These are phyloP conservation scores for Pterocarpus santalinus DNA, from an alignment of 306 rosid genomes.

Conservation along the genomic window DNA sequence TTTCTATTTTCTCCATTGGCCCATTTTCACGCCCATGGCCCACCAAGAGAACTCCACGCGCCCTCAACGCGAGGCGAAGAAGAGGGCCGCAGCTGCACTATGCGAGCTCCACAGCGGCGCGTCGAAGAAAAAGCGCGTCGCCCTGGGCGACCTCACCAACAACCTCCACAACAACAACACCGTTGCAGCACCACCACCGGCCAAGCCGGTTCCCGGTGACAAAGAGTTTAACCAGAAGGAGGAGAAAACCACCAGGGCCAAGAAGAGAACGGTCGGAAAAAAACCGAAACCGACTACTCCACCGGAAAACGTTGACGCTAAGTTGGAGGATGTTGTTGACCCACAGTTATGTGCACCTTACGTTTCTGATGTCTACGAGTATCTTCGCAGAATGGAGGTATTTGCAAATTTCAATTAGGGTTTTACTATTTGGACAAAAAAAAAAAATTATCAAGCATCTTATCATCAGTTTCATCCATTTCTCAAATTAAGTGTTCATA, in stretches of 20 bases:
- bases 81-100: slow-evolving; percentile 63
- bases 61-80: slow-evolving; percentile 69
- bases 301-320: background rate
- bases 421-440: background rate
- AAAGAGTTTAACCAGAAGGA: background rate
- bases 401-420: background rate
- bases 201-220: background rate
- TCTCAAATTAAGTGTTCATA: background rate
- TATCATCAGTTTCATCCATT: too few relatives aligned
- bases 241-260: background rate
- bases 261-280: background rate
- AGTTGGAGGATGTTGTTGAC: slow-evolving; percentile 45
- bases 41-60: slow-evolving; percentile 30
- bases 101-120: slow-evolving; percentile 38
- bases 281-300: slow-evolving; percentile 18
- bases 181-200: slow-evolving; percentile 12
- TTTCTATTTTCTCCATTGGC: background rate
- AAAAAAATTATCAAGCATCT: background rate
- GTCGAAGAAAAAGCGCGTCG: slow-evolving; percentile 74
- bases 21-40: slow-evolving; percentile 31
- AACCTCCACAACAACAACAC: slow-evolving; percentile 42
- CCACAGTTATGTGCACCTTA: slow-evolving; percentile 72
- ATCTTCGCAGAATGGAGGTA: slow-evolving; percentile 87
- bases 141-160: slow-evolving; percentile 71
- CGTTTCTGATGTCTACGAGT: slow-evolving; percentile 71